phyloP scores from a whole-genome alignment of 2,329 filamentous ascomycete species.

The Neopestalotiopsis clavispora region DNA sequence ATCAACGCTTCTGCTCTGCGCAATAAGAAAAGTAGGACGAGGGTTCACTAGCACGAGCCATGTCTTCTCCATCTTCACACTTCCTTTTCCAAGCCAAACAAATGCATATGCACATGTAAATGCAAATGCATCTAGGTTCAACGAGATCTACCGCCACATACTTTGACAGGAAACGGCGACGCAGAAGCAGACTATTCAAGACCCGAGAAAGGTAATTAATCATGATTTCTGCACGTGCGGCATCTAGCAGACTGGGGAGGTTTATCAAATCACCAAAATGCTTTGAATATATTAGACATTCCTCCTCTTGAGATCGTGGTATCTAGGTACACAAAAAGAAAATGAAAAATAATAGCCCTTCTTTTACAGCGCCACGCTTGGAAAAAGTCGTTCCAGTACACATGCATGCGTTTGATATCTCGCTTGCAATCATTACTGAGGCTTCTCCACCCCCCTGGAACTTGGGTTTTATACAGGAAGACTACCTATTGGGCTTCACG shows the following conservation, averaged over 20 bases:
- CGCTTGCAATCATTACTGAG: slow-evolving; percentile 3
- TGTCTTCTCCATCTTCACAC: too few species aligned
- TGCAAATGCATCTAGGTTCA: neutral
- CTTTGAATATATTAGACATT: slow-evolving; percentile 21
- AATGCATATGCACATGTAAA: too few species aligned
- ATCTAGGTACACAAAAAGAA: slow-evolving; percentile 15
- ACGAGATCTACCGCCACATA: neutral
- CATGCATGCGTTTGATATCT: slow-evolving; percentile 13
- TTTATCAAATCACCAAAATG: neutral
- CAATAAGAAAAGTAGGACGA: too few species aligned
- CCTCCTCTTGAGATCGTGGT: slow-evolving; percentile 18
- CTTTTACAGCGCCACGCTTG: slow-evolving; percentile 13
- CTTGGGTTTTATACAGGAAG: slow-evolving; percentile 18
- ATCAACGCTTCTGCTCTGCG: neutral
- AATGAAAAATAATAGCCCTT: slow-evolving; percentile 7
- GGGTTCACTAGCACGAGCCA: too few species aligned
- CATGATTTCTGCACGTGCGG: neutral
- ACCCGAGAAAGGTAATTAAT: neutral
- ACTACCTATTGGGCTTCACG: neutral
- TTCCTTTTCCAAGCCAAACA: too few species aligned
- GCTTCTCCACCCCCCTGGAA: neutral
- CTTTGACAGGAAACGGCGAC: neutral
- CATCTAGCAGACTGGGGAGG: neutral
- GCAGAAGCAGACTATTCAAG: neutral
- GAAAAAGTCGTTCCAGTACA: slow-evolving; percentile 8